A percentile compares a stretch with the other conserved stretches of the same genome.
Evolutionary conservation across 805 yeast genomes (phyloP).

Genomic region (Wickerhamiella hasegawae): DNA sequence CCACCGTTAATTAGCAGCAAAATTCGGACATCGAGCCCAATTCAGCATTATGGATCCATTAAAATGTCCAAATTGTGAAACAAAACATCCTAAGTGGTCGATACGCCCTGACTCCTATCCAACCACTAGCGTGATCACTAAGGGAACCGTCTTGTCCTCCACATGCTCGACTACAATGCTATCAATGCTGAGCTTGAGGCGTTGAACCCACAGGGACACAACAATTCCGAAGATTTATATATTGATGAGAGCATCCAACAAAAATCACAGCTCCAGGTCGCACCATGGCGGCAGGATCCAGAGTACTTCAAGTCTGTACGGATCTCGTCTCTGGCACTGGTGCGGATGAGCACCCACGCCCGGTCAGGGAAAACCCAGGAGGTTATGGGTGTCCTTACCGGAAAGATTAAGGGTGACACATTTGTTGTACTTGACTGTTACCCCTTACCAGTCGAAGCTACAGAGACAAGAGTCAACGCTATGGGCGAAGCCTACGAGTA

Average conservation of each 20-base stretch:
- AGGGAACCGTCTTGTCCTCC: no score
- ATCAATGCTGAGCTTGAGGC: neutral
- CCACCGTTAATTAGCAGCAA: no score
- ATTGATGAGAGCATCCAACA: neutral
- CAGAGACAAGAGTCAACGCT: slow-evolving; percentile 92
- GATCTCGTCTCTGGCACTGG: slow-evolving; percentile 68
- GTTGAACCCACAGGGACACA: neutral
- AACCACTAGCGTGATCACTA: no score
- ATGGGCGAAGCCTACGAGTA: slow-evolving; percentile 87
- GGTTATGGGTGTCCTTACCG: slow-evolving; percentile 90
- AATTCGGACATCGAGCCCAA: no score
- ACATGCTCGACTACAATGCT: neutral
- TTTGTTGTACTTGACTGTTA: slow-evolving; percentile 68
- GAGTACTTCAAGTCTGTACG: slow-evolving; percentile 31
- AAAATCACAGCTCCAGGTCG: neutral
- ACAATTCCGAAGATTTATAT: neutral
- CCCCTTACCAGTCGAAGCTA: slow-evolving; percentile 85
- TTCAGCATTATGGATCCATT: no score
- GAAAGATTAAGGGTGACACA: slow-evolving; percentile 35
- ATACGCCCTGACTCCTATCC: no score
- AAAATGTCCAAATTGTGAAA: no score
- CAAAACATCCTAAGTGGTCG: no score
- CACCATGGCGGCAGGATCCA: neutral
- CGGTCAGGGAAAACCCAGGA: slow-evolving; percentile 75
- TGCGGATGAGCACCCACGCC: slow-evolving; percentile 80